Conservation (phyloP, 768 basidiomycete species). For the Leccinum incarnatum region DNA sequence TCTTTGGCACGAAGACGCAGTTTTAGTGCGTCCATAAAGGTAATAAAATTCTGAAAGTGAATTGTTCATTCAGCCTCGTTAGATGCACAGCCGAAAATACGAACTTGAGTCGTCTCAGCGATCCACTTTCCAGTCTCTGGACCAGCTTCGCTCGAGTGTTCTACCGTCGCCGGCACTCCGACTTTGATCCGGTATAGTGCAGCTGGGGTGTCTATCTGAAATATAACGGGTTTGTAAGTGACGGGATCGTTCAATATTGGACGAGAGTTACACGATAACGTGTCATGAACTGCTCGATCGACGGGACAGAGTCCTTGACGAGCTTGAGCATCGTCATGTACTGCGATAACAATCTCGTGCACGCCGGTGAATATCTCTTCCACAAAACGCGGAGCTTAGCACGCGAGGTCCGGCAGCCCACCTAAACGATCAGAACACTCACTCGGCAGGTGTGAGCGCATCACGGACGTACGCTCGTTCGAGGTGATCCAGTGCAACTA, state of each 20-base stretch:
- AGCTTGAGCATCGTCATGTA: slow-evolving; percentile 97
- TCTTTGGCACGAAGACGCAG: slow-evolving; percentile 94
- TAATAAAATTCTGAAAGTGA: slow-evolving; percentile 83
- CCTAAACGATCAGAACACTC: slow-evolving; percentile 34
- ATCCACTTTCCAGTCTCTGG: slow-evolving; percentile 96
- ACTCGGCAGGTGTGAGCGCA: slow-evolving; percentile 88
- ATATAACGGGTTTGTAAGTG: not conserved
- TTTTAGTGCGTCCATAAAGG: slow-evolving; percentile 97
- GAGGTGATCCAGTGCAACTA: slow-evolving; percentile 89
- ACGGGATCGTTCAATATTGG: not conserved
- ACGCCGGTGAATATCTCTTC: slow-evolving; percentile 94
- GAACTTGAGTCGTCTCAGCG: slow-evolving; percentile 86
- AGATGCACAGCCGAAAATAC: not conserved
- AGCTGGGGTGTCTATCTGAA: slow-evolving; percentile 88
- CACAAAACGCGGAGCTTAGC: slow-evolving; percentile 9
- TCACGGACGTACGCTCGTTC: slow-evolving; percentile 96
- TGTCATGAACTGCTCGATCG: slow-evolving; percentile 88
- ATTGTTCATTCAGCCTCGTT: not conserved
- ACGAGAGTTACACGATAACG: slow-evolving; percentile 61
- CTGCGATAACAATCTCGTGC: slow-evolving; percentile 88
- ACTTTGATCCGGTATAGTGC: slow-evolving; percentile 87
- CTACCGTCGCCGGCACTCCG: slow-evolving; percentile 94
- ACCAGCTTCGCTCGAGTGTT: slow-evolving; percentile 90
- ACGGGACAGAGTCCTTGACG: slow-evolving; percentile 83
- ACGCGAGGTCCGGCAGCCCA: not conserved